phyloP scores from a whole-genome alignment of 2,329 filamentous ascomycete species.

The Elsinoe perseae region DNA sequence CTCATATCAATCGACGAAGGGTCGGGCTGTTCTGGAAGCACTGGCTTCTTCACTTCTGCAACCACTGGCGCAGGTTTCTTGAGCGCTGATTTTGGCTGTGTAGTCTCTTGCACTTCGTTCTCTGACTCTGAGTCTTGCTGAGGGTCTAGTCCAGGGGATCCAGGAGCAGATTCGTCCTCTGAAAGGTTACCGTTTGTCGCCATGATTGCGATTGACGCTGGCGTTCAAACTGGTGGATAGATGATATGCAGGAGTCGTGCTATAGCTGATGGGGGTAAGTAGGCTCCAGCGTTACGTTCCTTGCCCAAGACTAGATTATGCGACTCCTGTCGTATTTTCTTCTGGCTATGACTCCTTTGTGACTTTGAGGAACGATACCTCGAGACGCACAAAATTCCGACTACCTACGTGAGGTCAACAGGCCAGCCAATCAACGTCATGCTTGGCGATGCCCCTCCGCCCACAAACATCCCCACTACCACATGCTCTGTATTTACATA shows the following conservation, averaged over 20 bases:
- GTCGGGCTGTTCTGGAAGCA: constrained; percentile 83
- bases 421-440: background rate
- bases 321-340: background rate
- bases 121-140: constrained; percentile 65
- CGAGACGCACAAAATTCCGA: constrained; percentile 6
- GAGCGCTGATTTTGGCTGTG: constrained; percentile 69
- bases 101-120: constrained; percentile 53
- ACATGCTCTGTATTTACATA: background rate
- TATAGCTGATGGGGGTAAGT: no score
- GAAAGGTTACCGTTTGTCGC: constrained; percentile 48
- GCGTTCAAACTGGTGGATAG: no score
- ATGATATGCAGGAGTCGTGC: no score
- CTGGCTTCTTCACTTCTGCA: constrained; percentile 52
- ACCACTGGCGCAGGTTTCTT: constrained; percentile 62
- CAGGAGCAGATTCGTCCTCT: constrained; percentile 46
- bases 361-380: background rate
- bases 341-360: background rate
- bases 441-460: background rate
- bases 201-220: constrained; percentile 38
- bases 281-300: no score
- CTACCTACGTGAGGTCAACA: background rate
- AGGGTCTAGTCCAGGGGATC: constrained; percentile 44
- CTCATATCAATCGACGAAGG: constrained; percentile 79
- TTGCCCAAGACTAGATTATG: no score
- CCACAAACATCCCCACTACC: background rate